These are phyloP conservation scores for Biscogniauxia mediterranea DNA, from an alignment of 2,329 filamentous ascomycete genomes.

Conservation along the genomic window DNA sequence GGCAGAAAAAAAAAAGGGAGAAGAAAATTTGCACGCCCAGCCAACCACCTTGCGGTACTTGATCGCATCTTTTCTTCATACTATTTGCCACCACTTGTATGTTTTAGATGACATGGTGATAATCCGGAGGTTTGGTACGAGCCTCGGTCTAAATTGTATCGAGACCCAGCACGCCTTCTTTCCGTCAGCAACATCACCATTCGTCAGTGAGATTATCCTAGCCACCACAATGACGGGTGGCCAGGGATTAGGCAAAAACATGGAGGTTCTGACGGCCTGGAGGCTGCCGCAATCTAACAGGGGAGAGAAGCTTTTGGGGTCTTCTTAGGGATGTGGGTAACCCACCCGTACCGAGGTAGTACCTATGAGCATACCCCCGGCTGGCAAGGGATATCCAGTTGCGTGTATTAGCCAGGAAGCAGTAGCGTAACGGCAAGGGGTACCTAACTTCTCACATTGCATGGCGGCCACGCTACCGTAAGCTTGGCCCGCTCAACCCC, in stretches of 20 bases:
- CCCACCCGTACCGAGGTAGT: neutral
- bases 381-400: neutral
- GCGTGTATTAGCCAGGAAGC: slow-evolving; percentile 1
- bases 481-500: slow-evolving; percentile 8
- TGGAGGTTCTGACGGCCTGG: neutral
- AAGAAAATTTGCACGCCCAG: neutral
- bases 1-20: neutral
- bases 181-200: slow-evolving; percentile 17
- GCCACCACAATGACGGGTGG: slow-evolving; percentile 1
- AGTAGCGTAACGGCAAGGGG: slow-evolving; percentile 9
- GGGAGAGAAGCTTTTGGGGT: neutral
- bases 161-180: slow-evolving; percentile 7
- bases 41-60: neutral
- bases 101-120: slow-evolving; percentile 1
- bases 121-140: slow-evolving; percentile 22
- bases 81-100: neutral
- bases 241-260: slow-evolving; percentile 11
- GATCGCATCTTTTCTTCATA: neutral
- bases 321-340: slow-evolving; percentile 1
- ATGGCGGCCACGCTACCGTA: slow-evolving; percentile 8
- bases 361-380: neutral
- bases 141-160: slow-evolving; percentile 20
- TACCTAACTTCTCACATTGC: slow-evolving; percentile 6
- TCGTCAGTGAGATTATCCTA: slow-evolving; percentile 17
- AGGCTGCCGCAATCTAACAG: neutral